Conservation (phyloP, 2,329 filamentous ascomycete genomes). For the Pezicula radicicola region DNA sequence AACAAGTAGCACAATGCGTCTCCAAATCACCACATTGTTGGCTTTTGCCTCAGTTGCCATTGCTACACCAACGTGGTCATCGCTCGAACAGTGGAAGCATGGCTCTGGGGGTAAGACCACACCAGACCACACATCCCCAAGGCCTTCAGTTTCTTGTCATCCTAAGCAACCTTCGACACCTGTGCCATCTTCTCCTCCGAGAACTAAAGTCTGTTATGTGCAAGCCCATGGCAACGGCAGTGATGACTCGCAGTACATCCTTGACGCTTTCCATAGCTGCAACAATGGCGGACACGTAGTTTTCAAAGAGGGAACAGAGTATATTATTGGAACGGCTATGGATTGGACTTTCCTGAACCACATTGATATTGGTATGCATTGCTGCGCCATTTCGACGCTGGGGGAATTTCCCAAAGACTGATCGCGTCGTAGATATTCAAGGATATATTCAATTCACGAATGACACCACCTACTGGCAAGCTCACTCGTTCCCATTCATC, state of each 20-base stretch:
- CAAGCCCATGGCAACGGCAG: conserved; percentile 20
- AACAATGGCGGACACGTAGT: conserved; percentile 62
- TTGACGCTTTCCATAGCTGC: conserved; percentile 53
- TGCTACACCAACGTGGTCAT: conserved; percentile 17
- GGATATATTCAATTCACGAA: conserved; percentile 61
- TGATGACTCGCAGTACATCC: conserved; percentile 40
- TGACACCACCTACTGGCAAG: conserved; percentile 67
- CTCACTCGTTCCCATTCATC: conserved; percentile 57
- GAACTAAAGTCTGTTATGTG: conserved; percentile 23
- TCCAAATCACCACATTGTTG: conserved; percentile 18
- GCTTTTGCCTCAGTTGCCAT: conserved; percentile 15
- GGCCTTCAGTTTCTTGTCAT: conserved; percentile 17
- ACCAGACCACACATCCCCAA: conserved; percentile 18
- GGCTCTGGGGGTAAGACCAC: conserved; percentile 4
- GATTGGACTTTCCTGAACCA: conserved; percentile 62
- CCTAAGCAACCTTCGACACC: conserved; percentile 18
- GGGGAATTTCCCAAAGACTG: not conserved
- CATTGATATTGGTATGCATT: conserved; percentile 53
- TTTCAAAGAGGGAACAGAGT: conserved; percentile 47
- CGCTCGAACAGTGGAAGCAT: conserved; percentile 12
- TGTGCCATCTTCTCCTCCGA: conserved; percentile 11
- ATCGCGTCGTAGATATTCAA: conserved; percentile 44
- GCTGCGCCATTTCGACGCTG: not conserved
- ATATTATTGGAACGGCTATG: conserved; percentile 61
- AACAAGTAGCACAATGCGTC: conserved; percentile 18